These are phyloP conservation scores for Nicotiana undulata DNA, from an alignment of 257 asterid species.

Conservation along the genomic window DNA sequence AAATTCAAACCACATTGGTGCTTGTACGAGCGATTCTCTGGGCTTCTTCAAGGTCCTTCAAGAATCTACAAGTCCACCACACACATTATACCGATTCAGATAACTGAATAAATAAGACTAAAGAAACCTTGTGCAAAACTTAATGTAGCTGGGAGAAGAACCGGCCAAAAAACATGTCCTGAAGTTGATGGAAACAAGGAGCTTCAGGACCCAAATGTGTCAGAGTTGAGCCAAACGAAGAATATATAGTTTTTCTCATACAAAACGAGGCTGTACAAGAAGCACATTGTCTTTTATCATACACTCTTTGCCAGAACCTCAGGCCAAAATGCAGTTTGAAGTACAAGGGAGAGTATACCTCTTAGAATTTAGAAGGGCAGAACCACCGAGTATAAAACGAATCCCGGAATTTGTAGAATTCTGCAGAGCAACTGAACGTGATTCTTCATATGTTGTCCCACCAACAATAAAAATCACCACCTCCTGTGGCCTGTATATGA, in stretches of 20 bases:
- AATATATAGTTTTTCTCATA: not conserved
- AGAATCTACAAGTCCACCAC: conserved; percentile 42
- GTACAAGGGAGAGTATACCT: conserved; percentile 34
- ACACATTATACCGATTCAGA: not conserved
- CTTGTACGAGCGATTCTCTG: conserved; percentile 67
- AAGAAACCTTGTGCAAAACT: not conserved
- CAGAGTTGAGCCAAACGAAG: not conserved
- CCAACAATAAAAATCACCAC: conserved; percentile 87
- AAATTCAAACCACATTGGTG: conserved; percentile 43
- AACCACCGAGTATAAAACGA: conserved; percentile 93
- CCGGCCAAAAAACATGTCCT: not conserved
- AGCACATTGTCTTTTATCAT: not conserved
- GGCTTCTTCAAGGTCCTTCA: conserved; percentile 94
- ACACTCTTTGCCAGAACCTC: not conserved
- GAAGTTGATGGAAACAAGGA: not conserved
- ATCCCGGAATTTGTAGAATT: conserved; percentile 77
- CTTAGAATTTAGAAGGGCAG: conserved; percentile 78
- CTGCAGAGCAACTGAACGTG: conserved; percentile 75
- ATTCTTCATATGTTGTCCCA: conserved; percentile 96
- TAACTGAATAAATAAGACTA: not conserved
- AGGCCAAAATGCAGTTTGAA: not conserved
- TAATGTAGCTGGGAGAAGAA: not conserved
- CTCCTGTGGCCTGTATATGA: conserved; percentile 69
- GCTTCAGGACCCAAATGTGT: not conserved
- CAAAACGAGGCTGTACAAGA: not conserved